phyloP scores from a whole-genome alignment of 1,284 basidiomycete genomes.

The Tetrapyrgos nigripes region DNA sequence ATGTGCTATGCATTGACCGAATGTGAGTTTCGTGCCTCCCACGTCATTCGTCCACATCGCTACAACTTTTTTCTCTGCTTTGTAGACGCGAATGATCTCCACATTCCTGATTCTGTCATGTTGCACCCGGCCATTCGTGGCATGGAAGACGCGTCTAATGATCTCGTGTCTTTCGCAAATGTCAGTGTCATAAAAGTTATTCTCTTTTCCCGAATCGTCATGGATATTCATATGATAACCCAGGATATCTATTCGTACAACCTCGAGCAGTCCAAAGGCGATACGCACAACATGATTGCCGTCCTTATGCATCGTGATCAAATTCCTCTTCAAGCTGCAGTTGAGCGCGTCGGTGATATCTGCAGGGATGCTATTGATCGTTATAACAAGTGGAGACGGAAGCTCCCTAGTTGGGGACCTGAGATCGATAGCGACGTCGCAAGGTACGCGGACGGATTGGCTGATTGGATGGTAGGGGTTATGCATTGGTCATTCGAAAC shows the following conservation, averaged over 20 bases:
- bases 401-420: constrained; percentile 43
- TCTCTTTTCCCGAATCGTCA: background rate
- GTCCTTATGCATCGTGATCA: constrained; percentile 46
- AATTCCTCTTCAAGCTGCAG: constrained; percentile 41
- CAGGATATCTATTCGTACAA: constrained; percentile 55
- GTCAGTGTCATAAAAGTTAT: constrained; percentile 47
- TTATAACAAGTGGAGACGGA: constrained; percentile 34
- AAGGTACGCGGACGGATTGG: constrained; percentile 46
- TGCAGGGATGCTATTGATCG: constrained; percentile 42
- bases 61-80: background rate
- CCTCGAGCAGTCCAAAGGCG: constrained; percentile 47
- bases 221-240: background rate
- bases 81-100: constrained; percentile 55
- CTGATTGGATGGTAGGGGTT: constrained; percentile 48
- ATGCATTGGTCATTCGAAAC: constrained; percentile 47
- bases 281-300: constrained; percentile 51
- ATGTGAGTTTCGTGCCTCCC: constrained; percentile 27
- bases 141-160: constrained; percentile 61
- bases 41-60: background rate
- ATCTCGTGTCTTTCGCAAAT: constrained; percentile 69
- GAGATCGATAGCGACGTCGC: constrained; percentile 41
- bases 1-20: constrained; percentile 37
- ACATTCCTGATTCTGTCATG: constrained; percentile 69
- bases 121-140: constrained; percentile 47
- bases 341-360: constrained; percentile 43